Base-by-base conservation (phyloP, 345 rosid species). In the Euphorbia tirucalli region DNA sequence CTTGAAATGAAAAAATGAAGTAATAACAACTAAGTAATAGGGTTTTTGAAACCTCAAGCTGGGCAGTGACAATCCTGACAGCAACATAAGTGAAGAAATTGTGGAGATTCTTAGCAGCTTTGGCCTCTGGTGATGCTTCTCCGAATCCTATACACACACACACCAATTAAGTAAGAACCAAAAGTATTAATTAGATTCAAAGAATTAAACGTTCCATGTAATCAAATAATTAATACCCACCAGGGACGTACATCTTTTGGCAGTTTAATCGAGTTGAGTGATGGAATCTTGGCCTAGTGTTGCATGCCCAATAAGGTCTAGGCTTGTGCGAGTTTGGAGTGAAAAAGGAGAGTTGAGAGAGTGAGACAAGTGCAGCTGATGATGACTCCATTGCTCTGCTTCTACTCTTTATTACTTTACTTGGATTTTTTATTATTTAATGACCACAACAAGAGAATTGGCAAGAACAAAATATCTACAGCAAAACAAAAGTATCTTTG, bases 71-170 rank as follows among this genome's bases (percentile, higher is more conserved):
- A 37, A 93, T 91, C 79, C 81, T 81, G 74, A 93, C 91, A 5
- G 98, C 97, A 71, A 88, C 61, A 48, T 85, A 84, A 61, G 83
- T 91, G 82, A 91, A 91, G 81, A 88, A 91, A 76, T 91, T 74
- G 77, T 93, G 93, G 60, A 89, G 88, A 76, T 93, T 88, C 24
- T 79, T 82, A 6, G 91, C 87, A 30, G 91, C 92, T 67, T 93
- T 89, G 27, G 84, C 84, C 75, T 93, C 98, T n/a, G 98, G 97
- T 28, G 98, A 93, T 43, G 87, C 97, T 75, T 88, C 96, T 71
- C 93, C 96, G 74, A 87, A 91, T 22, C 98, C 96, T 89, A 44
- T 46, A 35, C 7, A 35, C 7, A 35, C 7, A 35, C n/a, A n/a
- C n/a, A n/a, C n/a, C n/a, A n/a, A n/a, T n/a, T n/a, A n/a, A n/a